phyloP scores from a whole-genome alignment of 805 yeast genomes.

The Lipomyces oligophaga region DNA sequence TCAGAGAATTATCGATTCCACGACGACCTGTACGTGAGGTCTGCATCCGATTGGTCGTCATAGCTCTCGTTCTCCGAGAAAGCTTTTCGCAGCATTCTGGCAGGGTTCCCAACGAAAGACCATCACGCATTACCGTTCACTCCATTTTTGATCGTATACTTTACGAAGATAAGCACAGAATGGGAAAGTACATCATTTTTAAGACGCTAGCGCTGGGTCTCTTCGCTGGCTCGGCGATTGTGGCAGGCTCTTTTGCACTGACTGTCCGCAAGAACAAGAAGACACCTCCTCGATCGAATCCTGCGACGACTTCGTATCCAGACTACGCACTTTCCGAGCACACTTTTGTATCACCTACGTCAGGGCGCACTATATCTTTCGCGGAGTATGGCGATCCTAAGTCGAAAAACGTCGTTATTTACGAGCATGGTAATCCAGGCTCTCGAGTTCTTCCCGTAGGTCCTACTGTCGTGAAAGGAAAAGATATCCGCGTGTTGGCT shows the following conservation, averaged over 20 bases:
- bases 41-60: too few relatives aligned
- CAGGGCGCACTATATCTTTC: slow-evolving; percentile 28
- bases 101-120: too few relatives aligned
- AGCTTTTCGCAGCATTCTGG: too few relatives aligned
- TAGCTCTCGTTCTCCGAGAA: too few relatives aligned
- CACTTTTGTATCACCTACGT: slow-evolving; percentile 24
- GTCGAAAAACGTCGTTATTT: slow-evolving; percentile 26
- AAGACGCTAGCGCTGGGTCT: too few relatives aligned
- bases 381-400: slow-evolving; percentile 26
- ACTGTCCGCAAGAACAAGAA: slow-evolving; percentile 13
- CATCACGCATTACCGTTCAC: too few relatives aligned
- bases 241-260: slow-evolving; percentile 4
- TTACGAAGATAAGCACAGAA: too few relatives aligned
- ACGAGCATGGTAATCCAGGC: slow-evolving; percentile 28
- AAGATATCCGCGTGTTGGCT: slow-evolving; percentile 27
- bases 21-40: too few relatives aligned
- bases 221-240: too few relatives aligned
- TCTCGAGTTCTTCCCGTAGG: slow-evolving; percentile 26
- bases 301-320: slow-evolving; percentile 25
- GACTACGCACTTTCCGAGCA: slow-evolving; percentile 27
- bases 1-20: too few relatives aligned
- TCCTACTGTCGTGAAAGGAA: slow-evolving; percentile 25
- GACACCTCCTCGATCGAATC: slow-evolving; percentile 26
- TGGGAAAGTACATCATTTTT: too few relatives aligned
- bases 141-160: too few relatives aligned